Evolutionary conservation across 2,329 filamentous ascomycete species (phyloP).

Genomic region (Scopulariopsis brevicaulis): DNA sequence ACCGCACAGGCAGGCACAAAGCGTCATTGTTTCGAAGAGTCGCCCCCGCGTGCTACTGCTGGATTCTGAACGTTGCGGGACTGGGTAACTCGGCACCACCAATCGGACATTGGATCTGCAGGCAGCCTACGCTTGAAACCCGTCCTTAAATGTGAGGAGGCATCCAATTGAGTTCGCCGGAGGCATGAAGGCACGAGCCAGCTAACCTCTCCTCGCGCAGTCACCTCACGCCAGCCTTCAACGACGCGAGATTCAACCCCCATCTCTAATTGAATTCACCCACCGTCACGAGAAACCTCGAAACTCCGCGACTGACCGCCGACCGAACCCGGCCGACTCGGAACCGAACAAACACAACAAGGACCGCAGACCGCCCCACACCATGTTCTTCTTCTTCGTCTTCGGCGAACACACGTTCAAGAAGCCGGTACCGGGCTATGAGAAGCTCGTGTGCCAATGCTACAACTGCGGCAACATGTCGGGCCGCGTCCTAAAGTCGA

Average conservation of each 20-base stretch:
- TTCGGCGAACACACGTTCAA: slow-evolving; percentile 52
- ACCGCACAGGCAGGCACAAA: neutral
- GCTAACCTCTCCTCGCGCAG: neutral
- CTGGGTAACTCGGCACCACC: neutral
- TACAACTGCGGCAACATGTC: slow-evolving; percentile 57
- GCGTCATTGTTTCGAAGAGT: neutral
- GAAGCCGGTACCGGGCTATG: slow-evolving; percentile 47
- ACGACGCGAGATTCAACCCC: too few species aligned
- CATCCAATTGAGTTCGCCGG: neutral
- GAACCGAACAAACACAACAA: neutral
- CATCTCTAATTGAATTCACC: too few species aligned
- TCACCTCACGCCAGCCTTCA: neutral
- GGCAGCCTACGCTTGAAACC: neutral
- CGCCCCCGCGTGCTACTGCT: neutral
- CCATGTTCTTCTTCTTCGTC: slow-evolving; percentile 52
- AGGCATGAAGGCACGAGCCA: neutral
- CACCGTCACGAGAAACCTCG: neutral
- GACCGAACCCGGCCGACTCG: neutral
- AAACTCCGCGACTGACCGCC: neutral
- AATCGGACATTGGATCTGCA: neutral
- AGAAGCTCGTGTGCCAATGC: slow-evolving; percentile 50
- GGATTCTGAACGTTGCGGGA: neutral
- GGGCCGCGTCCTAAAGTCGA: slow-evolving; percentile 46
- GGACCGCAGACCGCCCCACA: slow-evolving; percentile 3
- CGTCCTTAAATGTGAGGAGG: neutral